Conservation (phyloP, 2,329 filamentous ascomycete species). For the Eutypa lata region DNA sequence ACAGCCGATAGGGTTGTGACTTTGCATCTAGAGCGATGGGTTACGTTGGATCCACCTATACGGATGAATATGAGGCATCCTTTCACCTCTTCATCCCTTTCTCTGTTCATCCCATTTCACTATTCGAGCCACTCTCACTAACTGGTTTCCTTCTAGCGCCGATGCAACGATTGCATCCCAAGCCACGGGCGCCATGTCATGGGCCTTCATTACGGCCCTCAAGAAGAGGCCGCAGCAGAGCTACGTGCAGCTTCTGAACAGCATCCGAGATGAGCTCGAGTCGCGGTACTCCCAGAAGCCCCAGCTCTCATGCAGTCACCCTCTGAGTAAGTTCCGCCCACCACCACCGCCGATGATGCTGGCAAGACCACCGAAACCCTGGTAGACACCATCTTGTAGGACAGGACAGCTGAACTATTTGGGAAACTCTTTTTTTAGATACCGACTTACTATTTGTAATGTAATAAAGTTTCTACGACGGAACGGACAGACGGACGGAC, state of each 20-base stretch:
- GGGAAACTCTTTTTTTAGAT: slow-evolving; percentile 15
- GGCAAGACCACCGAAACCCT: slow-evolving; percentile 3
- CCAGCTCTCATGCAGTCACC: slow-evolving; percentile 93
- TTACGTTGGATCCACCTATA: slow-evolving; percentile 35
- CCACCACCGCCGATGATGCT: slow-evolving; percentile 12
- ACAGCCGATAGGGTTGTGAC: slow-evolving; percentile 30
- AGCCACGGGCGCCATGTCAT: slow-evolving; percentile 97
- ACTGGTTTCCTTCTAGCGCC: slow-evolving; percentile 56
- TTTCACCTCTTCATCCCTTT: background rate
- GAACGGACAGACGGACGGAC: background rate
- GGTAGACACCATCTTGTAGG: slow-evolving; percentile 6
- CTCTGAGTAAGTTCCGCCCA: slow-evolving; percentile 66
- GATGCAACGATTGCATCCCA: slow-evolving; percentile 85
- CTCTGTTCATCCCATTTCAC: background rate
- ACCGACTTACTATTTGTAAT: slow-evolving; percentile 9
- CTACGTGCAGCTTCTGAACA: slow-evolving; percentile 94
- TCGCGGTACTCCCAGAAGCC: slow-evolving; percentile 92
- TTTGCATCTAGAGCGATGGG: slow-evolving; percentile 44
- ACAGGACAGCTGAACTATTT: slow-evolving; percentile 7
- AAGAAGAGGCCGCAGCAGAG: slow-evolving; percentile 94
- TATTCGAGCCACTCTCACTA: slow-evolving; percentile 9
- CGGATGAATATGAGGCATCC: background rate
- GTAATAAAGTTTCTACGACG: slow-evolving; percentile 9
- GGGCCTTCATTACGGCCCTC: slow-evolving; percentile 88
- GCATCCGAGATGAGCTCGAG: slow-evolving; percentile 83